Percentiles rank a stretch among this genome's conserved stretches.
These are phyloP conservation scores for Salix purpurea DNA, from an alignment of 345 rosid genomes.

Conservation along the genomic window DNA sequence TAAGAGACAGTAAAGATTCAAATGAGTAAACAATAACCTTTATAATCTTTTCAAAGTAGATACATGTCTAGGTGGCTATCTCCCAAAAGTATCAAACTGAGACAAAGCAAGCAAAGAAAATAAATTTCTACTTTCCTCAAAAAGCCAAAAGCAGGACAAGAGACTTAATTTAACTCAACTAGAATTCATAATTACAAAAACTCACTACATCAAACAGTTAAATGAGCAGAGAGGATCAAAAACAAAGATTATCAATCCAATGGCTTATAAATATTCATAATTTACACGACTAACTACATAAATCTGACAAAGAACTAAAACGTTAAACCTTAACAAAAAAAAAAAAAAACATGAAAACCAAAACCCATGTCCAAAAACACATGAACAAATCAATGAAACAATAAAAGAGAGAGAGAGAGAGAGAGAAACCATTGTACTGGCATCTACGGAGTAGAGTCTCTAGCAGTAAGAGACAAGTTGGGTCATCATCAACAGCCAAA, in stretches of 20 bases:
- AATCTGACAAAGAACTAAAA: not conserved
- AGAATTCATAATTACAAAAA: not conserved
- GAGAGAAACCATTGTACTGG: conserved; percentile 51
- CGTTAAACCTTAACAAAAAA: not conserved
- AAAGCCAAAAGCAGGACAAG: not conserved
- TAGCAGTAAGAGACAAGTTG: conserved; percentile 54
- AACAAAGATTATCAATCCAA: conserved; percentile 1
- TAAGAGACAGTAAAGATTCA: conserved; percentile 2
- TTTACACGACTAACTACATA: not conserved
- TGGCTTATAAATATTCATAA: not conserved
- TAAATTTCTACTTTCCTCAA: not conserved
- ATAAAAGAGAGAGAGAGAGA: not conserved
- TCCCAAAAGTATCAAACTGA: conserved; percentile 1
- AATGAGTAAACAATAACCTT: not conserved
- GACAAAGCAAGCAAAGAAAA: not conserved
- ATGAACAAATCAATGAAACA: conserved; percentile 3
- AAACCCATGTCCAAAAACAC: conserved; percentile 14
- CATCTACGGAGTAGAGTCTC: conserved; percentile 58
- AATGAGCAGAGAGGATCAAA: not conserved
- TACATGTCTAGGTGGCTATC: conserved; percentile 13
- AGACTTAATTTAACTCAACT: not conserved
- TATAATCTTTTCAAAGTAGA: conserved; percentile 13
- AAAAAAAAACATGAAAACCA: conserved; percentile 5
- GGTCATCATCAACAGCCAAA: conserved; percentile 79
- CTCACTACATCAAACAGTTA: not conserved